Conservation (phyloP, 148 eudicot genomes). For the Rhododendron mucronatum region DNA sequence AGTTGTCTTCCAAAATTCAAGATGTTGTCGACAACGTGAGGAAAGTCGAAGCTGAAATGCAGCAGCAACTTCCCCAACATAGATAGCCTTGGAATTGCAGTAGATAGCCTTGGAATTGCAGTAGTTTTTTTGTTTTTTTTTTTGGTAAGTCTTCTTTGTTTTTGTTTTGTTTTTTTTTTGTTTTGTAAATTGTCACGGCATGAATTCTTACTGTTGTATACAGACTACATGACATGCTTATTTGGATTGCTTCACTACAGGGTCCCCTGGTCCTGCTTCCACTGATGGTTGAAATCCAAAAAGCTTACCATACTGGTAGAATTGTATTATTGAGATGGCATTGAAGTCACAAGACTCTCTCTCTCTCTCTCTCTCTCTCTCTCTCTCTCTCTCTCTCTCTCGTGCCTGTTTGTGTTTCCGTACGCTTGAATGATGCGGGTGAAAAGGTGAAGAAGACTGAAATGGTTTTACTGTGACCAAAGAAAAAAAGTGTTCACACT, state of each 20-base stretch:
- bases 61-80: slow-evolving; percentile 10
- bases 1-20: slow-evolving; percentile 41
- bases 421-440: no score
- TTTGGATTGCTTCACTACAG: not conserved
- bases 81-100: slow-evolving; percentile 20
- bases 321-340: not conserved
- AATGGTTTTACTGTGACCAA: no score
- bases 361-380: not conserved
- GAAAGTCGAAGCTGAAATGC: slow-evolving; percentile 40
- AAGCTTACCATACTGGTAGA: not conserved
- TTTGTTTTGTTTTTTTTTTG: not conserved
- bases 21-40: slow-evolving; percentile 33
- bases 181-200: slow-evolving; percentile 3
- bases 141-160: not conserved
- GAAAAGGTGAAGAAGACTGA: no score
- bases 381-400: not conserved
- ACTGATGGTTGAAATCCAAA: not conserved
- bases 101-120: slow-evolving; percentile 19
- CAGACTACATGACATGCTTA: not conserved
- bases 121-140: not conserved
- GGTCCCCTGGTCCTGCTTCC: not conserved
- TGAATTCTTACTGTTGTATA: not conserved
- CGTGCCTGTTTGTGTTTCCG: no score
- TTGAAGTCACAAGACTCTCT: not conserved
- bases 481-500: no score